Base-by-base conservation (phyloP, 257 asterid species). In the Sherardia arvensis region DNA sequence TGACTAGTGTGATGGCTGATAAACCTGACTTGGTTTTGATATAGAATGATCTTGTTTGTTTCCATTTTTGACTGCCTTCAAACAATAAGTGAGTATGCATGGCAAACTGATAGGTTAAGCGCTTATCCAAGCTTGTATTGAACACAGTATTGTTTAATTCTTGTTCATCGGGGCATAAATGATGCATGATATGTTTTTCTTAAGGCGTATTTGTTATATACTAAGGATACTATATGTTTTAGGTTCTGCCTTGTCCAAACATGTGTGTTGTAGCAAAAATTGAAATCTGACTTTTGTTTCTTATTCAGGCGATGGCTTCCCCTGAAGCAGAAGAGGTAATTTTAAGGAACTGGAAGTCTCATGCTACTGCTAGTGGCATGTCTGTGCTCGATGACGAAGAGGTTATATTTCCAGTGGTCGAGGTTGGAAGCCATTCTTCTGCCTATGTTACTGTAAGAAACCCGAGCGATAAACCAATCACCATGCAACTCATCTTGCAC, bases 291-390 rank as follows among this genome's bases (percentile, higher is more conserved):
- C 67, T 64, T 60, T 1, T 64, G 47, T 64, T 62, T 33, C 66
- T 61, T 45, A 29, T 60, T 33, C 69, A 85, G 97, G 94, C 63
- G 53, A 40, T 65, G 60, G 75, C 78, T 69, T 55, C 78, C 68
- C 71, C 80, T 66, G 81, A 78, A 72, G 87, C 88, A 45, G 89
- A 83, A 45, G 94, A 87, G 64, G 32, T 75, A 61, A 83, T 85
- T 12, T 77, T 80, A 49, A 72, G 56, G 67, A 92, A 80, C 82
- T 89, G 99, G 97, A 92, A 84, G 79, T 85, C 94, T 72, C 99
- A 87, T 57, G 93, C 87, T 25, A 74, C 82, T 15, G 71, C 71
- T 51, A 74, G 56, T 58, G 80, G 59, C 59, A 69, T 76, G 81
- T 84, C 91, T 7, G 77, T 92, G 55, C 88, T 85, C 55, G 88